Conservation (phyloP, 768 basidiomycete species). For the Mycena albidolilacea region DNA sequence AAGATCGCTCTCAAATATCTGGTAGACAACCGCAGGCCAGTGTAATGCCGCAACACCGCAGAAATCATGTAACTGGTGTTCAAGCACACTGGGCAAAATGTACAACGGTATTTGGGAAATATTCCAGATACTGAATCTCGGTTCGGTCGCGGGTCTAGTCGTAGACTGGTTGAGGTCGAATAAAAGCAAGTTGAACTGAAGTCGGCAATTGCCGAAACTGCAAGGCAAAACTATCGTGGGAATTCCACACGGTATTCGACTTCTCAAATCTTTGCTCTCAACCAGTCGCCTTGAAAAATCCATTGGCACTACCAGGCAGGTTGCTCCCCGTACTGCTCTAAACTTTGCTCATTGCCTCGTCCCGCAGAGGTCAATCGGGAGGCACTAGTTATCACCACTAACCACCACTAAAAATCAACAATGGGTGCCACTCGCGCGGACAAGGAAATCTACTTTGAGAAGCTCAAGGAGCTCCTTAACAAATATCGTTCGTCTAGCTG, state of each 20-base stretch:
- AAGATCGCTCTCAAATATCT: no score
- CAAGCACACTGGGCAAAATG: no score
- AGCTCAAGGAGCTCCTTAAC: constrained; percentile 93
- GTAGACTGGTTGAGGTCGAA: no score
- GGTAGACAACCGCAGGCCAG: no score
- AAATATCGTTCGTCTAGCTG: constrained; percentile 81
- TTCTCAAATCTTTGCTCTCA: constrained; percentile 43
- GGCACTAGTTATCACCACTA: constrained; percentile 70
- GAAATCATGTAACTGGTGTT: no score
- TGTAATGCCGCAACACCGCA: no score
- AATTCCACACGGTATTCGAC: constrained; percentile 15
- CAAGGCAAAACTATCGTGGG: not conserved
- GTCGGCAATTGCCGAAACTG: constrained; percentile 34
- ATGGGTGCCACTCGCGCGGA: constrained; percentile 95
- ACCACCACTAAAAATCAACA: constrained; percentile 55
- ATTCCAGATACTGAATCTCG: no score
- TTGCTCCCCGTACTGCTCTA: constrained; percentile 21
- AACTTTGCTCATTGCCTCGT: constrained; percentile 16
- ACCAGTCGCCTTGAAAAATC: constrained; percentile 92
- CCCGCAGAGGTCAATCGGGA: constrained; percentile 92
- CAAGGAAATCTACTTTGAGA: constrained; percentile 92
- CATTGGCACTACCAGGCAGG: constrained; percentile 87
- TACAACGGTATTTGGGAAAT: no score
- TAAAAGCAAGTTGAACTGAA: not conserved
- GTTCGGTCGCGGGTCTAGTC: no score